These are phyloP conservation scores for Coprinopsis strossmayeri DNA, from an alignment of 768 basidiomycete species.

Conservation along the genomic window DNA sequence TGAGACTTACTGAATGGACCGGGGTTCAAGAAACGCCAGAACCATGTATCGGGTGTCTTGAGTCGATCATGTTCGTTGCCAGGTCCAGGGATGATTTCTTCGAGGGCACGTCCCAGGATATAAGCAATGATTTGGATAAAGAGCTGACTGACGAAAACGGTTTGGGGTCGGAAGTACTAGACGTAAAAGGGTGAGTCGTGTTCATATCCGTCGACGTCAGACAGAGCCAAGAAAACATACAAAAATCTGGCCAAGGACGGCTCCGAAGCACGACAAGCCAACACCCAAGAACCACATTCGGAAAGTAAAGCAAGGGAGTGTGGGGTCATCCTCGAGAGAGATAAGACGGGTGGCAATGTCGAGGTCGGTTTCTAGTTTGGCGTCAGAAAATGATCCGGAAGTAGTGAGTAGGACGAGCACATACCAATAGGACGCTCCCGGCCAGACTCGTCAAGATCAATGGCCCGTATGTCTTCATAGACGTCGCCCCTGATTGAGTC, in stretches of 20 bases:
- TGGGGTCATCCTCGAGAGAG: slow-evolving; percentile 47
- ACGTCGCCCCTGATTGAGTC: slow-evolving; percentile 19
- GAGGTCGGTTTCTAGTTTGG: slow-evolving; percentile 31
- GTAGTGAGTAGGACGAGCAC: neutral
- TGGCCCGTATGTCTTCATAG: slow-evolving; percentile 24
- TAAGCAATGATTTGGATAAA: slow-evolving; percentile 49
- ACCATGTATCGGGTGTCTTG: slow-evolving; percentile 27
- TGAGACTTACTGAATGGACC: slow-evolving; percentile 50
- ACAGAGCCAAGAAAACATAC: slow-evolving; percentile 21
- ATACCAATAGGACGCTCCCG: slow-evolving; percentile 45
- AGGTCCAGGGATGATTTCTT: slow-evolving; percentile 32
- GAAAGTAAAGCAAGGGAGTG: slow-evolving; percentile 44
- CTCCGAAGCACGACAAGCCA: slow-evolving; percentile 51
- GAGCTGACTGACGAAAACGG: slow-evolving; percentile 39
- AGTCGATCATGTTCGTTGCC: slow-evolving; percentile 20
- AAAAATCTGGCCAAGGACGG: slow-evolving; percentile 44
- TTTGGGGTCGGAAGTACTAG: slow-evolving; percentile 50
- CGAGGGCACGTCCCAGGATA: slow-evolving; percentile 40
- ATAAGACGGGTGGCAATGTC: slow-evolving; percentile 44
- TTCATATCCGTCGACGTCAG: neutral
- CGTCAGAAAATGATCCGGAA: neutral
- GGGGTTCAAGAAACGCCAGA: slow-evolving; percentile 55
- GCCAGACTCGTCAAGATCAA: slow-evolving; percentile 40
- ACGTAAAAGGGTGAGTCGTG: slow-evolving; percentile 1
- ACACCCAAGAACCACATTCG: slow-evolving; percentile 50